Base-by-base conservation (phyloP, 2,329 filamentous ascomycete species). In the Ciborinia camelliae region DNA sequence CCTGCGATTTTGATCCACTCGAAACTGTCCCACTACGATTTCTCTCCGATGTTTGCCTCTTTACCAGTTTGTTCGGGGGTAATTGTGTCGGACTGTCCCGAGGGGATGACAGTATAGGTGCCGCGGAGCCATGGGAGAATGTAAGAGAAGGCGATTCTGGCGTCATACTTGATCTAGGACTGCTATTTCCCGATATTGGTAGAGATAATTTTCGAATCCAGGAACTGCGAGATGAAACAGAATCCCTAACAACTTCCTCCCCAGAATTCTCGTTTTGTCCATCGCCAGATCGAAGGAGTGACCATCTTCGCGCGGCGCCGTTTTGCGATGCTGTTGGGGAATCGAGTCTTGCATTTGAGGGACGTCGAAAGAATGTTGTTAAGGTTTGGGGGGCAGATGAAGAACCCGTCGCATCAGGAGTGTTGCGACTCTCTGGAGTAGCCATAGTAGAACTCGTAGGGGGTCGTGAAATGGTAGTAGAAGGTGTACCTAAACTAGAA, bases 41-140 rank as follows among this genome's bases (percentile, higher is more conserved):
- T 68, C 82, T 81, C 54, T 80, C 78, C 26, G 88, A 86, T 3
- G 87, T 82, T 45, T 85, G 82, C 66, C 90, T 86, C 77, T 94
- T 94, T 61, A 92, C 89, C 48, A 93, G 81, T 78, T 91, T 92
- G 76, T 93, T 93, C 23, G 86, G 88, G 10, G 85, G 79, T 39
- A 85, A 76, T 67, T 81, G 81, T 20, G 76, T 71, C 28, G 79
- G 76, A 12, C 78, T 76, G 53, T 65, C 71, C 32, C 62, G 65
- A 53, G 71, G 67, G 61, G 69, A 67, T 4, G 70, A 69, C 28
- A 89, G 76, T 65, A 92, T 89, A 20, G 89, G 87, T 30, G 83
- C 85, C 1, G 81, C 83, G 43, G 89, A 91, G 66, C 82, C 84
- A 76, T 90, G 84, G 23, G 88, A 90, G 74, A 85, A 84, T 54